Conservation (phyloP, 352 stramenopile species). For the Phytophthora litchii region DNA sequence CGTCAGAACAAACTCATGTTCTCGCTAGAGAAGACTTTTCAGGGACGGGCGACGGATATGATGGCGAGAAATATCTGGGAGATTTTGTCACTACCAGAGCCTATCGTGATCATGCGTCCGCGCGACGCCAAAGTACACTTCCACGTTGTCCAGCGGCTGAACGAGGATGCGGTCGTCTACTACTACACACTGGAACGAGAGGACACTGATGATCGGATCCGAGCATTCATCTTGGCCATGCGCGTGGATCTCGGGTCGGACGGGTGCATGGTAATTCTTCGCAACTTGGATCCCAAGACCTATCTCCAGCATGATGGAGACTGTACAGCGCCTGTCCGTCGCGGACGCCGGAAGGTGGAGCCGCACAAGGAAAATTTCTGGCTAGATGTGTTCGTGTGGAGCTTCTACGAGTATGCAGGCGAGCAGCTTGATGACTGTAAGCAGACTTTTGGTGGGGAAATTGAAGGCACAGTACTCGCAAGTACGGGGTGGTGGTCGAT, state of each 20-base stretch:
- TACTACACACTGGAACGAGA: constrained; percentile 74
- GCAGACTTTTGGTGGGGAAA: constrained; percentile 66
- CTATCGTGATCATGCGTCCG: constrained; percentile 58
- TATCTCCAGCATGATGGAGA: constrained; percentile 61
- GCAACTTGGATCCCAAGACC: constrained; percentile 56
- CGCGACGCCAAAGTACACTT: constrained; percentile 59
- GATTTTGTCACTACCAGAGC: constrained; percentile 53
- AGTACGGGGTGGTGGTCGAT: constrained; percentile 71
- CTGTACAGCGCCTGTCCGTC: constrained; percentile 50
- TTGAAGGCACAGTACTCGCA: constrained; percentile 60
- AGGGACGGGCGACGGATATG: constrained; percentile 36
- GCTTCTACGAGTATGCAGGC: constrained; percentile 53
- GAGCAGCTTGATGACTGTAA: constrained; percentile 48
- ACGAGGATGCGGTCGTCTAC: constrained; percentile 64
- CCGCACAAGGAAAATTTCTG: constrained; percentile 60
- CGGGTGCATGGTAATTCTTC: constrained; percentile 55
- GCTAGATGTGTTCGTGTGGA: constrained; percentile 78
- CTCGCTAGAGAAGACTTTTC: constrained; percentile 69
- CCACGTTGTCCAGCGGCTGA: constrained; percentile 65
- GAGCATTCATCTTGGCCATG: constrained; percentile 66
- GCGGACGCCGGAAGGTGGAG: constrained; percentile 59
- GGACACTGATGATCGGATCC: constrained; percentile 53
- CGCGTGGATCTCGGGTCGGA: constrained; percentile 49
- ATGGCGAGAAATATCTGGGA: constrained; percentile 53
- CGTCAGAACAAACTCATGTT: constrained; percentile 64